Conservation (phyloP, 73 alveolate species). For the Symbiodinium natans region DNA sequence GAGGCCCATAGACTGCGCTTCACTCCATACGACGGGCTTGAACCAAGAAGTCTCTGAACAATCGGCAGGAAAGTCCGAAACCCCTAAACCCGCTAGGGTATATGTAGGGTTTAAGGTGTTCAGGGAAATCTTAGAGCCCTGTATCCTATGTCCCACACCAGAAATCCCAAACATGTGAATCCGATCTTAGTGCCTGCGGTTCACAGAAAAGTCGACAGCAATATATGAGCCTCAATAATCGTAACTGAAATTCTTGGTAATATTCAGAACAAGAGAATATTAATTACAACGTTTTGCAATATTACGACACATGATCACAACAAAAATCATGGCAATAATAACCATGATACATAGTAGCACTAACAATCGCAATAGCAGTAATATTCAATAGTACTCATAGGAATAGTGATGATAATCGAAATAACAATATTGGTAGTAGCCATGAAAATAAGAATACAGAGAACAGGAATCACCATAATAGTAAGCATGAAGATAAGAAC, state of each 20-base stretch:
- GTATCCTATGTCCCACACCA: neutral
- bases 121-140: neutral
- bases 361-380: neutral
- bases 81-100: neutral
- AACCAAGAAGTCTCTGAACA: neutral
- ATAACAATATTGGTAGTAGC: neutral
- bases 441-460: neutral
- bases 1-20: neutral
- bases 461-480: no score
- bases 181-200: neutral
- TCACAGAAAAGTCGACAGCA: neutral
- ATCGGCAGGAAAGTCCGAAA: neutral
- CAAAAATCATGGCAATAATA: neutral
- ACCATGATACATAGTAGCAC: no score
- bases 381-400: neutral
- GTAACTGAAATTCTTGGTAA: neutral
- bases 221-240: neutral
- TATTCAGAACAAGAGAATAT: no score
- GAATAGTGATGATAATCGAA: neutral
- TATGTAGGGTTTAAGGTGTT: neutral
- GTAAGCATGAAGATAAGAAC: no score
- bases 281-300: no score
- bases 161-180: neutral
- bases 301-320: neutral
- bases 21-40: neutral